Base-by-base conservation (phyloP, 805 yeast genomes). In the Myxozyma mucilagina region DNA sequence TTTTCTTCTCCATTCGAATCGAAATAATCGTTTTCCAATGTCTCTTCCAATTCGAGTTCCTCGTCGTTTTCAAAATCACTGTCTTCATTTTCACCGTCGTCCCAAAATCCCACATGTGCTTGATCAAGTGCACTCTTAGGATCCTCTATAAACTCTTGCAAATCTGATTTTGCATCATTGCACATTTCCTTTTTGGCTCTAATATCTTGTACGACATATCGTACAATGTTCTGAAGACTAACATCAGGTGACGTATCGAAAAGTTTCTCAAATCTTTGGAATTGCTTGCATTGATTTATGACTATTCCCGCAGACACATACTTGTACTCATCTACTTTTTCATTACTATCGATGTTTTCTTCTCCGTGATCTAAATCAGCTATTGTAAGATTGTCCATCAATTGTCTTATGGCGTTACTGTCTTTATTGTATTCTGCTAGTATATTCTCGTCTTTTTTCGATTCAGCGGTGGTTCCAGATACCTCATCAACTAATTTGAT, bases 281-380 rank as follows among this genome's bases (percentile, higher is more conserved):
- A 44, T 16, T 24, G 29, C 34, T 45, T 47, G 48, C 60, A 54
- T 42, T 58, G 52, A 11, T 45, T 24, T 2, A 62, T 41, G 2
- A 56, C 59, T n/a, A 59, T 42, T 13, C 64, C 66, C 13, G 64
- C 53, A 3, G 61, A 49, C 14, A 62, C 58, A 39, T 62, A 62
- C 42, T 53, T 45, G 31, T 42, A 56, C 47, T 53, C 16, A 11
- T 52, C 53, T 1, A 39, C 51, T n/a, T 35, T 11, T 20, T 31
- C 34, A 16, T 47, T 57, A 3, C 29, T 49, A n/a, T 34, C 36
- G 20, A 50, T 55, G 34, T 36, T 1, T 10, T 42, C 48, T 18
- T 42, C n/a, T 13, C 29, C 45, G 32, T 49, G 2, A 18, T 38
- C 45, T 18, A 13, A 20, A 9, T 7, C 35, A 32, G 24, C 29